These are phyloP conservation scores for Phaeotremella skinneri DNA, from an alignment of 768 basidiomycete species.

Conservation along the genomic window DNA sequence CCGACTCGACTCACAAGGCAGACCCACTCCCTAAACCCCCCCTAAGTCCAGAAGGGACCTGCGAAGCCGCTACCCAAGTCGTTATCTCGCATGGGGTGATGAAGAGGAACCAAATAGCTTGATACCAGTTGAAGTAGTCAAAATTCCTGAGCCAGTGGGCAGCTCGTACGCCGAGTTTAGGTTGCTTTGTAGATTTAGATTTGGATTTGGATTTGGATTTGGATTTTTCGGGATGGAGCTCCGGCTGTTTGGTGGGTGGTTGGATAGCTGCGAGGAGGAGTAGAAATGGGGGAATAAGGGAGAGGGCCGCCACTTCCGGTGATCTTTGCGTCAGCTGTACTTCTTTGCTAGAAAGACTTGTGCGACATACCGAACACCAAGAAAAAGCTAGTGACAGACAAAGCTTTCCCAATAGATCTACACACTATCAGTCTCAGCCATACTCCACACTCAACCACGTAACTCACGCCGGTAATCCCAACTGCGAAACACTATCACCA, in stretches of 20 bases:
- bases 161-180: too few relatives aligned
- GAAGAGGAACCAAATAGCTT: too few relatives aligned
- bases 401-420: conserved; percentile 13
- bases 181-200: too few relatives aligned
- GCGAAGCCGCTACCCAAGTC: not conserved
- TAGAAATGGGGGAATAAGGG: conserved; percentile 2
- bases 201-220: not conserved
- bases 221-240: not conserved
- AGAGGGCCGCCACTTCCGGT: too few relatives aligned
- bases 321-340: not conserved
- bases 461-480: conserved; percentile 19
- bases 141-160: too few relatives aligned
- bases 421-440: conserved; percentile 1
- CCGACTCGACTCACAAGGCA: conserved; percentile 6
- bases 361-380: conserved; percentile 16
- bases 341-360: not conserved
- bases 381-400: conserved; percentile 22
- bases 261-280: conserved; percentile 6
- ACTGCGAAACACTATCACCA: not conserved
- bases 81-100: not conserved
- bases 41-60: not conserved
- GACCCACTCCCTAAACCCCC: conserved; percentile 6
- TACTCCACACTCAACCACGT: not conserved
- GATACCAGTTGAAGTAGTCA: too few relatives aligned
- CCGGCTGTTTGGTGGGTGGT: conserved; percentile 6